Evolutionary conservation across 768 basidiomycete species (phyloP), one percentile per base, ranked within the genome.

Genomic region (Cystofilobasidium bisporidii): DNA sequence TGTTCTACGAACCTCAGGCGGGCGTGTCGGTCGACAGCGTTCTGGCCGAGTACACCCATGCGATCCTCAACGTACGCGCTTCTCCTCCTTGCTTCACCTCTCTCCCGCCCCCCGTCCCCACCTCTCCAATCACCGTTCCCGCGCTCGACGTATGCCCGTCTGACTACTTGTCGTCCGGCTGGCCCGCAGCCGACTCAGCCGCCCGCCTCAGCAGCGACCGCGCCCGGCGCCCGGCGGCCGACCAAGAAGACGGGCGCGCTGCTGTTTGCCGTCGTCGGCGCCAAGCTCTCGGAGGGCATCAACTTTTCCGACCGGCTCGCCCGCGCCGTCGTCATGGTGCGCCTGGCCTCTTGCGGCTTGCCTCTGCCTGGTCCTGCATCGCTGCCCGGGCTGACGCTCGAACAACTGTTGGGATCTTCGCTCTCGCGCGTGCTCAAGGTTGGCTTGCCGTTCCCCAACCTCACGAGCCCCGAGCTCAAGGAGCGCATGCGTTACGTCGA

Each of bases 251-350:
- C 77, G 0, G 91, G 91, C 20, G 89, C 90, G 3, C 76, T 99
- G 45, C 79, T 99, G 6, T 86, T 98, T 64, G 94, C 96, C 2
- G 96, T 98, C 14, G 87, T 98, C 32, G 93, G 93, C 22, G 94
- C 92, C 32, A 98, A 97, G 75, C 82, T 99, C n/a, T 93, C 91
- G 0, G 96, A 99, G 78, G 94, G 93, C 11, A 80, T 84, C 70
- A 84, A 84, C 74, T 83, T 83, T 72, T 82, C 85, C 24, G 87
- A 91, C 74, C 82, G 85, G 61, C 69, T 72, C 1, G 91, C 92
- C 2, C 86, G 92, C 36, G 87, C 85, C 15, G 89, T 96, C 28
- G 80, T 92, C 36, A 83, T 93, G 67, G 81, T 69, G 8, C 55
- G 61, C 30, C 40, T 2, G 24, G 26, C 50, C 2, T 28, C 59